A percentile compares a stretch with the other conserved stretches of the same genome.
Evolutionary conservation across 2,329 filamentous ascomycete species (phyloP).

Genomic region (Catunica adiposa): DNA sequence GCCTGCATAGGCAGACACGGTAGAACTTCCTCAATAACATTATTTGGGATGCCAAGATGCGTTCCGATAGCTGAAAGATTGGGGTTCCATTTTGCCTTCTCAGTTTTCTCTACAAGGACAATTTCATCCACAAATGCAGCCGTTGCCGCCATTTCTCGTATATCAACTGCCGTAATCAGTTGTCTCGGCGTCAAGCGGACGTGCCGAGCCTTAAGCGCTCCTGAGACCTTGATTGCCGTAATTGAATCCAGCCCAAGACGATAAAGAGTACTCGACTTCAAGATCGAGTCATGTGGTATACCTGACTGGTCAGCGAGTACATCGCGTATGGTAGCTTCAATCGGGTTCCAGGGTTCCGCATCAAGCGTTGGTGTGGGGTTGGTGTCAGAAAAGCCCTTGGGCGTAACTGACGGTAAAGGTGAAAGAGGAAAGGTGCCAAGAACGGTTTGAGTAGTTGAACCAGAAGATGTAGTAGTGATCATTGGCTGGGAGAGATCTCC

Average conservation of each 20-base stretch:
- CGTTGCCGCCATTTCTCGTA: conserved; percentile 28
- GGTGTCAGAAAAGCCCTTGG: no score
- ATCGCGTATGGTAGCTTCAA: conserved; percentile 26
- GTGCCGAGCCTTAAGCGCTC: conserved; percentile 47
- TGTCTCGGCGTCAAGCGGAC: conserved; percentile 52
- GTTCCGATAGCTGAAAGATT: background rate
- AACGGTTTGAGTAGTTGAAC: background rate
- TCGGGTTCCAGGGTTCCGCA: conserved; percentile 21
- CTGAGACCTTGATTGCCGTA: conserved; percentile 68
- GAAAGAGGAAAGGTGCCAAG: background rate
- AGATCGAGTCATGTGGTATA: conserved; percentile 40
- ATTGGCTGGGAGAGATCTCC: background rate
- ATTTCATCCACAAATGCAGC: background rate
- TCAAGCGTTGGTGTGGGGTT: background rate
- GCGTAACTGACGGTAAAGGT: background rate
- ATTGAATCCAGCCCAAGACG: conserved; percentile 84
- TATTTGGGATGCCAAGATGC: conserved; percentile 20
- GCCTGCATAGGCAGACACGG: conserved; percentile 63
- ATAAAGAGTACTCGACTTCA: conserved; percentile 50
- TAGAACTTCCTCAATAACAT: conserved; percentile 38
- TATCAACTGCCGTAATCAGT: conserved; percentile 49
- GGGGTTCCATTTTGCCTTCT: background rate
- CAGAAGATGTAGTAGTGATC: background rate
- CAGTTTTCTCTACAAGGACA: background rate
- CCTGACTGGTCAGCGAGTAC: conserved; percentile 43